phyloP scores from a whole-genome alignment of 1,284 basidiomycete genomes.

The Ceratobasidium sp. region DNA sequence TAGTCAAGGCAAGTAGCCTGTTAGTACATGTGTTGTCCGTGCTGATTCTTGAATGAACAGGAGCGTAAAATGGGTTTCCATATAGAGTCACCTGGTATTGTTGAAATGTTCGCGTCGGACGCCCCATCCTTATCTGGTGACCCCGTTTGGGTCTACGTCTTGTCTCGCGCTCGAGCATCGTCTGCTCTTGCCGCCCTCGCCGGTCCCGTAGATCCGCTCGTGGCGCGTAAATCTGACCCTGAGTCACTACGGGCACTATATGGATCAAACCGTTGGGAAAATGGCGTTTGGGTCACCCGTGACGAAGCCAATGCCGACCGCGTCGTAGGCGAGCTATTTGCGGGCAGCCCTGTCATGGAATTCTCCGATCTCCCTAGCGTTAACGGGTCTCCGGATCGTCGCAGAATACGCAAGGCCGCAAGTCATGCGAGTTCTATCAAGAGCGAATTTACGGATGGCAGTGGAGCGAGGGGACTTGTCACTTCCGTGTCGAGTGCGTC shows the following conservation, averaged over 20 bases:
- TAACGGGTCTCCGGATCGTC: slow-evolving; percentile 82
- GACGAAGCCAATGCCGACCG: slow-evolving; percentile 76
- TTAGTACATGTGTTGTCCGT: background rate
- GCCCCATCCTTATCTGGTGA: slow-evolving; percentile 60
- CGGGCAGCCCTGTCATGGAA: slow-evolving; percentile 40
- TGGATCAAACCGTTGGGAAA: slow-evolving; percentile 66
- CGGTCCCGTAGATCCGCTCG: slow-evolving; percentile 62
- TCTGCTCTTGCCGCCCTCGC: slow-evolving; percentile 57
- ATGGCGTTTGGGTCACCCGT: slow-evolving; percentile 77
- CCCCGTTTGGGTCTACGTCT: slow-evolving; percentile 87
- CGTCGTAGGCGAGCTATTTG: slow-evolving; percentile 63
- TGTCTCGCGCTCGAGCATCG: slow-evolving; percentile 82
- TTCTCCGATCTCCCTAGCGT: slow-evolving; percentile 72
- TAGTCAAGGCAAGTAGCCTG: slow-evolving; percentile 42
- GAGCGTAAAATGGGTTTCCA: slow-evolving; percentile 50
- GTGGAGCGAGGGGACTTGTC: slow-evolving; percentile 55
- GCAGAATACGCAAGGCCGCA: slow-evolving; percentile 58
- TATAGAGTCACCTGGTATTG: slow-evolving; percentile 45
- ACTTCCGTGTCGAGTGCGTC: slow-evolving; percentile 62
- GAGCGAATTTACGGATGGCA: slow-evolving; percentile 45
- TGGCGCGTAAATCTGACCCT: slow-evolving; percentile 67
- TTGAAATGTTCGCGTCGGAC: slow-evolving; percentile 47
- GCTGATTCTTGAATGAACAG: slow-evolving; percentile 14
- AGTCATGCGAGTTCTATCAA: slow-evolving; percentile 43
- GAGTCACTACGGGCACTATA: slow-evolving; percentile 76